phyloP scores from a whole-genome alignment of 208 protist genomes.

The Tritrichomonas foetus region DNA sequence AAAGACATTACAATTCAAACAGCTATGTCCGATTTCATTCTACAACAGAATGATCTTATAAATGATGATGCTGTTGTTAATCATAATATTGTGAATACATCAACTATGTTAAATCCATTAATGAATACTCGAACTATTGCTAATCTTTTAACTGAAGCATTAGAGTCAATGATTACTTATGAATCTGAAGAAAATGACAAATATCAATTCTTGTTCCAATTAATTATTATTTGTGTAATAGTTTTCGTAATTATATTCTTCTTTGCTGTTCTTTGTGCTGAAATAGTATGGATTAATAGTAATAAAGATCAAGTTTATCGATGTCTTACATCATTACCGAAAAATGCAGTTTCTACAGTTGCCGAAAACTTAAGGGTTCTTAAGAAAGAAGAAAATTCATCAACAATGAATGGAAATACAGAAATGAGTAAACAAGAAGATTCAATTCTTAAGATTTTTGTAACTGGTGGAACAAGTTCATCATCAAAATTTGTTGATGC shows the following conservation, averaged over 20 bases:
- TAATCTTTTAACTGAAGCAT: not conserved
- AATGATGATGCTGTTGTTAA: not conserved
- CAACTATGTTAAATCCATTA: not conserved
- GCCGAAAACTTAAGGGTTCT: not conserved
- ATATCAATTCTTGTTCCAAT: not conserved
- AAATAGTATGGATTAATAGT: not conserved
- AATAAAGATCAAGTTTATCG: not conserved
- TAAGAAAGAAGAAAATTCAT: not conserved
- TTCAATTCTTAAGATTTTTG: not conserved
- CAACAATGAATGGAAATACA: not conserved
- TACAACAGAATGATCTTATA: not conserved
- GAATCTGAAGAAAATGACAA: not conserved
- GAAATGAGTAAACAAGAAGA: constrained; percentile 15
- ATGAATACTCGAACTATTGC: not conserved
- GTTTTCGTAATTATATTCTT: not conserved
- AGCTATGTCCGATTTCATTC: not conserved
- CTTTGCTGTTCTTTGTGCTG: not conserved
- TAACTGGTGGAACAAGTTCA: not conserved
- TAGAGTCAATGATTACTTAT: not conserved
- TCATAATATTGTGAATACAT: not conserved
- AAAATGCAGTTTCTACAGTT: not conserved
- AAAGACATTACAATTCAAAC: not conserved
- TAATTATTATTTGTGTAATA: not conserved
- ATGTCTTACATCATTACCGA: not conserved
- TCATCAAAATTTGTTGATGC: not conserved